Percentiles rank a stretch among this genome's conserved stretches.
phyloP scores from a whole-genome alignment of 345 rosid genomes.

The Litchi chinensis region DNA sequence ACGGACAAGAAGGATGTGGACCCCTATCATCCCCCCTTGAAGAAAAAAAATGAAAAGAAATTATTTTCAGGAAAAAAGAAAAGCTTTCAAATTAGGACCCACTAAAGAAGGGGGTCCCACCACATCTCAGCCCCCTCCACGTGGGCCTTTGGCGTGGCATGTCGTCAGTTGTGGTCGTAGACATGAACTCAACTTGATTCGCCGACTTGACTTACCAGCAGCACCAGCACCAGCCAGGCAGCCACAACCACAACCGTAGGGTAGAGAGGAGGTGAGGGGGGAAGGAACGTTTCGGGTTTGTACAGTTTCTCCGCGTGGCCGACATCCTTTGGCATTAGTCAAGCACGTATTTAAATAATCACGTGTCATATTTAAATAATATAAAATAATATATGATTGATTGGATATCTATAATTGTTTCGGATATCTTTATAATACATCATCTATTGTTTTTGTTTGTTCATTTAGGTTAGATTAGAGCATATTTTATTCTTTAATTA shows the following conservation, averaged over 20 bases:
- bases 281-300: neutral
- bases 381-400: too few relatives aligned
- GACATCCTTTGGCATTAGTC: constrained; percentile 22
- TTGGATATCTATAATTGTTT: too few relatives aligned
- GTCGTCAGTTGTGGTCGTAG: neutral
- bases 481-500: too few relatives aligned
- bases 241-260: constrained; percentile 8
- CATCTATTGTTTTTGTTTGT: too few relatives aligned
- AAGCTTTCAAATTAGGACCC: constrained; percentile 2
- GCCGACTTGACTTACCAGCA: constrained; percentile 17
- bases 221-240: neutral
- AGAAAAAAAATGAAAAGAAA: neutral
- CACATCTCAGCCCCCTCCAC: neutral
- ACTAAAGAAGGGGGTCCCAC: neutral
- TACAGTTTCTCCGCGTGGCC: constrained; percentile 22
- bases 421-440: too few relatives aligned
- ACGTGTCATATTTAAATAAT: neutral
- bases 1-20: constrained; percentile 21
- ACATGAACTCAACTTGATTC: neutral
- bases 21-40: neutral
- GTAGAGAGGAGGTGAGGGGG: neutral
- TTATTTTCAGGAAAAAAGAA: neutral
- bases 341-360: neutral
- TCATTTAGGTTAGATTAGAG: too few relatives aligned
- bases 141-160: neutral